A percentile compares a stretch with the other conserved stretches of the same genome.
These are phyloP conservation scores for Pilatotrama ljubarskyi DNA, from an alignment of 768 basidiomycete genomes.

Conservation along the genomic window DNA sequence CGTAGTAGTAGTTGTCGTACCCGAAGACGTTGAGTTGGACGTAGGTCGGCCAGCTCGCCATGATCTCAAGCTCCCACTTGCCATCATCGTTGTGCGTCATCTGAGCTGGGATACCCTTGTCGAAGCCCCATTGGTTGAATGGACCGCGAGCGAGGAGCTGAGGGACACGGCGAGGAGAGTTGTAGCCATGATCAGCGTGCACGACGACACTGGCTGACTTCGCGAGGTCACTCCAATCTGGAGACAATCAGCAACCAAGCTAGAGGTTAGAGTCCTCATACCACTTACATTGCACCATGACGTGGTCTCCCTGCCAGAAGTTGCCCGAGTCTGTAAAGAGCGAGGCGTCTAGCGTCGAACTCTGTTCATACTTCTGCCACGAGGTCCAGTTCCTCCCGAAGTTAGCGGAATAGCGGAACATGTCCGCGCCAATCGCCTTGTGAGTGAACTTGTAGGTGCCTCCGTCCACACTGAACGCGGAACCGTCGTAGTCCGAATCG, in stretches of 20 bases:
- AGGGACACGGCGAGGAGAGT: slow-evolving; percentile 71
- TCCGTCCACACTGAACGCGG: slow-evolving; percentile 54
- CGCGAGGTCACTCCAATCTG: slow-evolving; percentile 78
- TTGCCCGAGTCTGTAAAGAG: slow-evolving; percentile 47
- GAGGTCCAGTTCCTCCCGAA: slow-evolving; percentile 82
- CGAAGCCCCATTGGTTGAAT: slow-evolving; percentile 92
- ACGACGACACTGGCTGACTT: slow-evolving; percentile 64
- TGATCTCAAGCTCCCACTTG: slow-evolving; percentile 85
- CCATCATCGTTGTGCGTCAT: slow-evolving; percentile 68
- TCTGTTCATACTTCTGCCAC: slow-evolving; percentile 80
- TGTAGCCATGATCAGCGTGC: slow-evolving; percentile 74
- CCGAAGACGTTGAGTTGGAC: slow-evolving; percentile 90
- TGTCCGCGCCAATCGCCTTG: slow-evolving; percentile 82
- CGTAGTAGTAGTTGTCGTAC: slow-evolving; percentile 91
- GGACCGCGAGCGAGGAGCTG: slow-evolving; percentile 86
- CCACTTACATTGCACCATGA: slow-evolving; percentile 83
- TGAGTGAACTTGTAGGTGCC: slow-evolving; percentile 79
- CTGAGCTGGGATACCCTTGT: slow-evolving; percentile 70
- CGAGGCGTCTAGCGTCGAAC: slow-evolving; percentile 59
- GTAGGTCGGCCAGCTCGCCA: slow-evolving; percentile 88
- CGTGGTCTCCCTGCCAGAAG: slow-evolving; percentile 84
- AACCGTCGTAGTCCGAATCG: slow-evolving; percentile 70
- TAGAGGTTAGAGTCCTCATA: neutral
- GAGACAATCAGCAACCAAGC: neutral
- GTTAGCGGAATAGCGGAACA: slow-evolving; percentile 84